Conservation (phyloP, 2,329 filamentous ascomycete genomes). For the Fusarium coffeatum region DNA sequence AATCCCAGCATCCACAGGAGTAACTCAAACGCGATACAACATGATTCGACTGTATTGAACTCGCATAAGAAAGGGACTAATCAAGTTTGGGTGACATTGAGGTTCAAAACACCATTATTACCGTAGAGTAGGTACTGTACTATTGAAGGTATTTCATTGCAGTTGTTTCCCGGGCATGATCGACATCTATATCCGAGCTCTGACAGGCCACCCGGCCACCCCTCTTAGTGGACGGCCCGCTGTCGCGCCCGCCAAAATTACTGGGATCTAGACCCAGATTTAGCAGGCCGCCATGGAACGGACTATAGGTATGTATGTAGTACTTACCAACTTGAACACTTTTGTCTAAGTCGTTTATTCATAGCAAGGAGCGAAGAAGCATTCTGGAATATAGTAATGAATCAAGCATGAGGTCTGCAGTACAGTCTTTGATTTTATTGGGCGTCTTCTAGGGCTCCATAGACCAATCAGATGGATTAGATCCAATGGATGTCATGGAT, state of each 20-base stretch:
- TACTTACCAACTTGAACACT: not conserved
- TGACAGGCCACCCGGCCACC: constrained; percentile 26
- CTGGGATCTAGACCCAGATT: constrained; percentile 32
- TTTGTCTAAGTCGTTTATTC: not conserved
- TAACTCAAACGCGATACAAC: not conserved
- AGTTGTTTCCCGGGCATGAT: not conserved
- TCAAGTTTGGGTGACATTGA: not conserved
- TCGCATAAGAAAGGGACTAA: not conserved
- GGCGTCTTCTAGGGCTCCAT: not conserved
- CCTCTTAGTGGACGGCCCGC: constrained; percentile 19
- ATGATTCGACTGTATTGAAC: not conserved
- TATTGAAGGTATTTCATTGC: not conserved
- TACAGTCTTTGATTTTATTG: not conserved
- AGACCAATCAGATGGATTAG: not conserved
- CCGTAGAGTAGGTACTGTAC: no score
- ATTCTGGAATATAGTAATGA: no score
- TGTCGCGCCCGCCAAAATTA: constrained; percentile 11
- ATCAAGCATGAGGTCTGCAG: not conserved
- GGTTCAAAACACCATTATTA: not conserved
- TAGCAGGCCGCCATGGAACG: no score
- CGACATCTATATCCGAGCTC: not conserved
- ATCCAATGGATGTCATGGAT: not conserved
- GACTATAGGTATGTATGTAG: no score
- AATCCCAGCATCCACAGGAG: not conserved
- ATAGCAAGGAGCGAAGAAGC: not conserved